These are phyloP conservation scores for Beauveria medogensis DNA, from an alignment of 2,329 filamentous ascomycete species.

Conservation along the genomic window DNA sequence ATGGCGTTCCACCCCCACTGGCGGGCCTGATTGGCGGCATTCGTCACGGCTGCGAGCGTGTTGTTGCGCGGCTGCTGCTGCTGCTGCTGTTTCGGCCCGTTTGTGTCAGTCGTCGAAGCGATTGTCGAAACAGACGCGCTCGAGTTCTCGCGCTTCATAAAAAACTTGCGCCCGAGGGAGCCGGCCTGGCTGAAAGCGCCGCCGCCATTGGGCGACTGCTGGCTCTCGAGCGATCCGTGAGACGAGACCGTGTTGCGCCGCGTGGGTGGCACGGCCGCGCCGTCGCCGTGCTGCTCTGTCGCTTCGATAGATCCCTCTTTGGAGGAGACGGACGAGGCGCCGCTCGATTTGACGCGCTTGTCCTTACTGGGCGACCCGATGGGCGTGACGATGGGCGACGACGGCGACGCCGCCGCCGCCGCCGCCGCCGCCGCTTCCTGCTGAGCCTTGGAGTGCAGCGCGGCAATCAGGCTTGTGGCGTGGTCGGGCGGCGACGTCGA, in stretches of 20 bases:
- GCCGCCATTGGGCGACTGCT: conserved; percentile 23
- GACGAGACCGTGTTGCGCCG: conserved; percentile 34
- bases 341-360: conserved; percentile 33
- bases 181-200: conserved; percentile 29
- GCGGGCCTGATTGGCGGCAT: conserved; percentile 46
- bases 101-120: conserved; percentile 16
- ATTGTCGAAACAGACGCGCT: conserved; percentile 28
- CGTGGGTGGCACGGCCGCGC: conserved; percentile 19
- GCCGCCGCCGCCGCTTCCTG: conserved; percentile 38
- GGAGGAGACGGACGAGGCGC: conserved; percentile 43
- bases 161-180: conserved; percentile 31
- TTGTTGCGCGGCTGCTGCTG: conserved; percentile 28
- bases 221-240: conserved; percentile 19
- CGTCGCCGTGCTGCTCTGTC: conserved; percentile 20
- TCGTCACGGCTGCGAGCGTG: conserved; percentile 46
- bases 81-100: conserved; percentile 23
- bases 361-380: conserved; percentile 27
- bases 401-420: conserved; percentile 26
- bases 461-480: conserved; percentile 59
- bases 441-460: conserved; percentile 54
- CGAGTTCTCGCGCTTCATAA: conserved; percentile 31
- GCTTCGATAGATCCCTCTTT: conserved; percentile 29
- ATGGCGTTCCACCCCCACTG: conserved; percentile 53
- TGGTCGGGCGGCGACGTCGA: conserved; percentile 49
- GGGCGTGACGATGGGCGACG: conserved; percentile 34